Base-by-base conservation (phyloP, 2,329 filamentous ascomycete genomes). In the Dactylellina haptotyla region DNA sequence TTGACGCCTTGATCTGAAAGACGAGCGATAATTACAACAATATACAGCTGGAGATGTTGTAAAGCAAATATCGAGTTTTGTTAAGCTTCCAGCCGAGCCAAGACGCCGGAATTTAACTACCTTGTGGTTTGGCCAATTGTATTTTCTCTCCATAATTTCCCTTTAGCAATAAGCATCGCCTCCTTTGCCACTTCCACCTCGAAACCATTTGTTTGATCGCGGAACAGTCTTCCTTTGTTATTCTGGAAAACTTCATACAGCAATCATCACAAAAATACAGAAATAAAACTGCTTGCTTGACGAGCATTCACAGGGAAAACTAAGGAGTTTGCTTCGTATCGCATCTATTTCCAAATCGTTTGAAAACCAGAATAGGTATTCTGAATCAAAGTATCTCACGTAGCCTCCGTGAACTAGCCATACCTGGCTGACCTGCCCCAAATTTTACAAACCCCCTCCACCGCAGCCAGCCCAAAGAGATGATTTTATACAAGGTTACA, bases 171-270 rank as follows among this genome's bases (percentile, higher is more conserved):
- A 64, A 53, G 37, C 59, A 59, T 59, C 61, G 54, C 67, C 67
- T 72, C 67, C 67, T 72, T 72, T 72, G 61, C 67, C 59, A 65
- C 59, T 72, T 72, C 50, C 30, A 34, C 16, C 34, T 32, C 34
- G n/a, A 25, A 57, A 43, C 57, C 23, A 43, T 30, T 39, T 58
- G 66, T 71, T 71, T 64, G 58, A 62, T 57, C 34, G 37, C 34
- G 34, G 65, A 63, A 63, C 48, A 39, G 20, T 37, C 39, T 48
- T 18, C 45, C 56, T 62, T 71, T 71, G 12, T 63, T 45, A 37
- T n/a, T 39, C 25, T 45, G 18, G 20, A 10, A 18, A 37, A 32
- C 23, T 26, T 43, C 4, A 12, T 23, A 23, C 32, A 64, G 37
- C 34, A 59, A 58, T 64, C n/a, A n/a, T n/a, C 51, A 54, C 53